These are phyloP conservation scores for Tricholoma furcatifolium DNA, from an alignment of 768 basidiomycete species.

Conservation along the genomic window DNA sequence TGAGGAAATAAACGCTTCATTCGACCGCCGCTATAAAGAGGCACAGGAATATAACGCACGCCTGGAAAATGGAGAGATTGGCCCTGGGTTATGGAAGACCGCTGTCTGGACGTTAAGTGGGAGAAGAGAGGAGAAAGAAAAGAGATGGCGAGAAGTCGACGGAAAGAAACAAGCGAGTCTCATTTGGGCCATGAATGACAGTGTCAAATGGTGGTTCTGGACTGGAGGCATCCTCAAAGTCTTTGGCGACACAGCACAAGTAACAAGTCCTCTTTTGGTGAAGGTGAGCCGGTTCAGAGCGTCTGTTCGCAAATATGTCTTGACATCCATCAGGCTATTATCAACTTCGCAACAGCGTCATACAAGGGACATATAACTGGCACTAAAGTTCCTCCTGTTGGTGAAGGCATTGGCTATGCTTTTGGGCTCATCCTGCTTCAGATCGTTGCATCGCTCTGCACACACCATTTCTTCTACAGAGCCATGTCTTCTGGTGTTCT, in stretches of 20 bases:
- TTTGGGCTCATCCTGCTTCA: constrained; percentile 72
- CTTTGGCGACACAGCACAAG: constrained; percentile 69
- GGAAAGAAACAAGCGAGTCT: constrained; percentile 67
- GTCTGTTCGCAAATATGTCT: background rate
- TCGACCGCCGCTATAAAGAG: constrained; percentile 50
- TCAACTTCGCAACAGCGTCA: constrained; percentile 66
- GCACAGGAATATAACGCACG: constrained; percentile 72
- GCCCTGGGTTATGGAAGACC: constrained; percentile 48
- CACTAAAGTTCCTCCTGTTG: constrained; percentile 36
- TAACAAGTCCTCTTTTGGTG: constrained; percentile 75
- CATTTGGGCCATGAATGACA: constrained; percentile 70
- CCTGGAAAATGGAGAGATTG: constrained; percentile 63
- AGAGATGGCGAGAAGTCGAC: constrained; percentile 58
- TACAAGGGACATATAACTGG: constrained; percentile 47
- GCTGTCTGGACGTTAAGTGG: constrained; percentile 64
- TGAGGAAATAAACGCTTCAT: constrained; percentile 60
- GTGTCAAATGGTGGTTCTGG: constrained; percentile 81
- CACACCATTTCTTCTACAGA: constrained; percentile 85
- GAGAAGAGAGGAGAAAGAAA: constrained; percentile 52
- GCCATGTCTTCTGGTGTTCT: constrained; percentile 74
- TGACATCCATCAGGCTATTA: constrained; percentile 50
- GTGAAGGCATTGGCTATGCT: constrained; percentile 70
- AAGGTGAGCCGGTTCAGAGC: constrained; percentile 50
- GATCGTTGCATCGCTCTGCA: constrained; percentile 60
- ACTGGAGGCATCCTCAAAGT: constrained; percentile 56